phyloP scores from a whole-genome alignment of 2,329 filamentous ascomycete genomes.

The Alternaria longipes region DNA sequence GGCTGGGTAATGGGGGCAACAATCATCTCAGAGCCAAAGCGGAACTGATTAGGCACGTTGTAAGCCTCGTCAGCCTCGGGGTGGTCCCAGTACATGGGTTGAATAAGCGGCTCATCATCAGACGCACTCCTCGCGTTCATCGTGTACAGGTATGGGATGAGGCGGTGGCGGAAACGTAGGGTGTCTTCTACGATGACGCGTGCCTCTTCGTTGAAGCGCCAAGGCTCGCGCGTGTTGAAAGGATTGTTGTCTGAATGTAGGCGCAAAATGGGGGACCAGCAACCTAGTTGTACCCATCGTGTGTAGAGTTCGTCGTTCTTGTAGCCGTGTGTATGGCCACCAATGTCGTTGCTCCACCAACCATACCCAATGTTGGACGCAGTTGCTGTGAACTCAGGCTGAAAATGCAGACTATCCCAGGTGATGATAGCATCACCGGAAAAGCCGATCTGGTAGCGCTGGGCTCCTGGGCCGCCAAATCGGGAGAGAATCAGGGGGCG shows the following conservation, averaged over 20 bases:
- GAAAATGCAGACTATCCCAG: constrained; percentile 69
- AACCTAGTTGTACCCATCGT: constrained; percentile 70
- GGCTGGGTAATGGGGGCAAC: constrained; percentile 66
- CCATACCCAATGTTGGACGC: constrained; percentile 73
- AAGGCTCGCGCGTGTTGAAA: constrained; percentile 71
- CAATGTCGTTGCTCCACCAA: constrained; percentile 75
- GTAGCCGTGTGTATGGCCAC: constrained; percentile 67
- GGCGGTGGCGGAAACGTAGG: constrained; percentile 64
- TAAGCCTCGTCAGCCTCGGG: constrained; percentile 65
- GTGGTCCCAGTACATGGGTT: constrained; percentile 71
- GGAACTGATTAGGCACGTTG: constrained; percentile 65
- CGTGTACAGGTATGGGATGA: constrained; percentile 69
- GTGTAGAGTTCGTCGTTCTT: constrained; percentile 67
- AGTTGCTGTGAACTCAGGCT: constrained; percentile 72
- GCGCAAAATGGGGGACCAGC: constrained; percentile 68
- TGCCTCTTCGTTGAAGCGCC: constrained; percentile 62
- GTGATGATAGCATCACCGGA: constrained; percentile 69
- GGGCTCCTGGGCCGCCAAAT: constrained; percentile 69
- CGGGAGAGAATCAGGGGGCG: constrained; percentile 67
- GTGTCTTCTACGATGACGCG: constrained; percentile 59
- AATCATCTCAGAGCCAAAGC: constrained; percentile 66
- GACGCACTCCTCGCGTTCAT: constrained; percentile 61
- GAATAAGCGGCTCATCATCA: constrained; percentile 62
- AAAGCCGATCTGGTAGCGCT: constrained; percentile 72
- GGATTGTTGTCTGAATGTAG: constrained; percentile 67